Percentiles rank a stretch among this genome's conserved stretches.
Evolutionary conservation across 2,329 filamentous ascomycete genomes (phyloP).

Genomic region (Pseudogymnoascus sp.): DNA sequence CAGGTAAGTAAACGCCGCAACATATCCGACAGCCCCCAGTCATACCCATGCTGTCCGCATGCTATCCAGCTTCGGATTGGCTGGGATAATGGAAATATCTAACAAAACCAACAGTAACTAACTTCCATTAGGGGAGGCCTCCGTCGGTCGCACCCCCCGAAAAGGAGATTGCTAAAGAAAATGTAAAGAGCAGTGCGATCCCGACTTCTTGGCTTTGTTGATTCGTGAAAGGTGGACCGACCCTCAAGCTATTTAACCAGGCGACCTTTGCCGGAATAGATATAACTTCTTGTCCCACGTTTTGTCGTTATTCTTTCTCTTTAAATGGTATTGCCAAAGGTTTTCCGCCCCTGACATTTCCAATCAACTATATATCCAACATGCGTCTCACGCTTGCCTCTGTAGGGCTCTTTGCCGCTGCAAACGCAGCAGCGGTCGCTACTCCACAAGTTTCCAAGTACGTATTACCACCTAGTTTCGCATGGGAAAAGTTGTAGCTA

Average conservation of each 20-base stretch:
- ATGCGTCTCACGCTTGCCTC: not conserved
- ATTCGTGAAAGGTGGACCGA: not conserved
- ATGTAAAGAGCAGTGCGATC: not conserved
- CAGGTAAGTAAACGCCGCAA: not conserved
- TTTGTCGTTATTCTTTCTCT: not conserved
- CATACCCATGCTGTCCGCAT: not conserved
- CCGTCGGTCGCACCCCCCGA: not conserved
- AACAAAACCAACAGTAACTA: not conserved
- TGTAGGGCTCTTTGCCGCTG: not conserved
- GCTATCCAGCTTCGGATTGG: not conserved
- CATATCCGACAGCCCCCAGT: not conserved
- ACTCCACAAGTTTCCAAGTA: not conserved
- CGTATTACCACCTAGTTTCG: not conserved
- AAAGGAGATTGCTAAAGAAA: not conserved
- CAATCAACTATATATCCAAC: not conserved
- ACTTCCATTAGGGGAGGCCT: not conserved
- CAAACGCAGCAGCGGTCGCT: not conserved
- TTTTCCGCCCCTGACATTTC: not conserved
- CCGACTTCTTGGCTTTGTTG: not conserved
- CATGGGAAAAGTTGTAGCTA: not conserved
- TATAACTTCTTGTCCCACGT: not conserved
- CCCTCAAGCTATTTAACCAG: not conserved
- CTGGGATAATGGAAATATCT: not conserved
- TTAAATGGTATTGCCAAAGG: not conserved
- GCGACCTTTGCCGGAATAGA: not conserved